Evolutionary conservation across 768 basidiomycete species (phyloP), one percentile per base, ranked within the genome.

Genomic region (Macrolepiota albuminosa): DNA sequence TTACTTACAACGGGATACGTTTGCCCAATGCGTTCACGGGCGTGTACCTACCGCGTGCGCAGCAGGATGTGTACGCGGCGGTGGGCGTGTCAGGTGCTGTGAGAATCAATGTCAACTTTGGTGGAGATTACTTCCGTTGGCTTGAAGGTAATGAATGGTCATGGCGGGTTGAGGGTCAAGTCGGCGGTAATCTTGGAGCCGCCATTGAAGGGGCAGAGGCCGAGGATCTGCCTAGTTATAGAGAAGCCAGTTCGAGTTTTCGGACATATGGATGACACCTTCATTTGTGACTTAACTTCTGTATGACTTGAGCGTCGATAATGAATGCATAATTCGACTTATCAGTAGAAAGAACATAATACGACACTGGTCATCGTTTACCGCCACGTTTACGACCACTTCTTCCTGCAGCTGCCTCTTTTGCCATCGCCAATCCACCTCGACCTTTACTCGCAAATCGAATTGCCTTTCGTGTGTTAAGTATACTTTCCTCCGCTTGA

Each of bases 401-500:
- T 60, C 72, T 72, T 13, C 65, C 64, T n/a, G 71, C 67, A 39
- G 72, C 67, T 6, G 72, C 64, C 56, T 78, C 75, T 49, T 81
- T 72, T 4, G 79, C 84, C 36, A 91, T 70, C 3, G 88, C 81
- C 49, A 82, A 70, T 9, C 83, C 82, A 21, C 89, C 90, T 56
- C 78, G 77, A 2, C 89, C 87, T 70, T 83, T 88, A 63, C 86
- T 91, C 21, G 85, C 87, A 54, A 81, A 79, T 48, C 89, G 79
- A 26, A 98, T 85, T 0, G 95, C 95, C 72, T 98, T 98, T 59
- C 96, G 82, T 0, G 89, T 82, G 70, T 98, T 95, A 55, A 99
- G 72, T 4, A 89, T 83, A 31, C 77, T 79, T 65, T 78, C 85
- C 67, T 73, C 81, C 33, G 73, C 71, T 60, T 69, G 73, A 11